These are phyloP conservation scores for Rickenella mellea DNA, from an alignment of 768 basidiomycete species.

Conservation along the genomic window DNA sequence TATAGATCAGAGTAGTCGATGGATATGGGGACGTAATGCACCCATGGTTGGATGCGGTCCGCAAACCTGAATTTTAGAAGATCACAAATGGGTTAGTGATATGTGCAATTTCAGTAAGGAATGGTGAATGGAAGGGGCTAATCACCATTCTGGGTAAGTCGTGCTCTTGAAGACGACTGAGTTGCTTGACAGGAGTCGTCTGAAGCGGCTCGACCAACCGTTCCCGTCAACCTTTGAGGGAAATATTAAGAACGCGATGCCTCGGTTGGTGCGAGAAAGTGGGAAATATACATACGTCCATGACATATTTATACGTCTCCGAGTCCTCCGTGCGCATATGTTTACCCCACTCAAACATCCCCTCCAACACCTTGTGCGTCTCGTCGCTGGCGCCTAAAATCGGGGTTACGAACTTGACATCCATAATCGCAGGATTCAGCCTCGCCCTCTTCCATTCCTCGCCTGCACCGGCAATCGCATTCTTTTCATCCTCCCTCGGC, in stretches of 20 bases:
- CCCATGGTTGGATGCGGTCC: conserved; percentile 25
- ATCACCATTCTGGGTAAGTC: conserved; percentile 70
- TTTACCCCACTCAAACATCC: conserved; percentile 40
- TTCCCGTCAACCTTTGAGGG: conserved; percentile 49
- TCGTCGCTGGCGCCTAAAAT: conserved; percentile 30
- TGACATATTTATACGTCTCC: conserved; percentile 49
- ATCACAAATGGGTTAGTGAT: too few species aligned
- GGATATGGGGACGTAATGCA: conserved; percentile 31
- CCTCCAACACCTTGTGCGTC: conserved; percentile 35
- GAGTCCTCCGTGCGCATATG: conserved; percentile 36
- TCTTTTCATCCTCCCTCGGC: conserved; percentile 10
- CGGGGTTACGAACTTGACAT: conserved; percentile 46
- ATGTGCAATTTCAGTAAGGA: too few species aligned
- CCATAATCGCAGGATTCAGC: conserved; percentile 48
- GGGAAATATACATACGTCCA: conserved; percentile 34
- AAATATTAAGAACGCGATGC: not conserved
- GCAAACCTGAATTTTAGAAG: too few species aligned
- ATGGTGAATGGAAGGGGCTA: too few species aligned
- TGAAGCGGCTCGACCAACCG: conserved; percentile 66
- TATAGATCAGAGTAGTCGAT: conserved; percentile 24
- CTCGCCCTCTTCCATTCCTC: conserved; percentile 23
- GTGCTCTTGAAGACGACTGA: conserved; percentile 61
- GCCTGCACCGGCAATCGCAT: conserved; percentile 25
- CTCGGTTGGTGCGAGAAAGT: not conserved
- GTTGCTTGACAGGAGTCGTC: conserved; percentile 51